Conservation (phyloP, 2,329 filamentous ascomycete species). For the Corniculantispora saksenae region DNA sequence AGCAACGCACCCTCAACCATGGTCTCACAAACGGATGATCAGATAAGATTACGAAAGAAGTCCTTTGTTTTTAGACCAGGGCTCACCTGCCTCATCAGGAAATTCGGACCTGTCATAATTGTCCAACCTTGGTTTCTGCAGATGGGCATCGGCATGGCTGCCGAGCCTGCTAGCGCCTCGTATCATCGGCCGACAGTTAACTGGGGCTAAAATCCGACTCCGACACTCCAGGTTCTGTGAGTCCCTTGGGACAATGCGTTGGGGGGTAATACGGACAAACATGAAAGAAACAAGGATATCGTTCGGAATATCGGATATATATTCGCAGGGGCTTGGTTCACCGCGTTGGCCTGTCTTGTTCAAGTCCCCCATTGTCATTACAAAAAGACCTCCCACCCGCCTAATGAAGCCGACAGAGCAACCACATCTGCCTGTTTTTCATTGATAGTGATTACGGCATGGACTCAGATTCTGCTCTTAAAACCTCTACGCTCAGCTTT, state of each 20-base stretch:
- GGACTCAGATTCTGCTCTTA: neutral
- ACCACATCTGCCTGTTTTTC: no score
- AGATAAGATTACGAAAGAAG: neutral
- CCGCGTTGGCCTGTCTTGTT: no score
- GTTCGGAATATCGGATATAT: neutral
- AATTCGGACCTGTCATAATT: neutral
- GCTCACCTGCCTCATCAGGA: neutral
- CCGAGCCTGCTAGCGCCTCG: neutral
- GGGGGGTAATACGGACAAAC: neutral
- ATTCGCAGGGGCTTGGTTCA: no score
- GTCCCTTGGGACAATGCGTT: neutral
- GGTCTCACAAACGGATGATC: neutral
- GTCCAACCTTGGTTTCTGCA: neutral
- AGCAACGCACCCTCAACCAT: neutral
- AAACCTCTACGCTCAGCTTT: no score
- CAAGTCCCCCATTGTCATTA: no score
- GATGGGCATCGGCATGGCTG: neutral
- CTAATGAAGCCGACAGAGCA: no score
- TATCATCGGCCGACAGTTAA: slow-evolving; percentile 4
- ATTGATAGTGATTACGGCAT: no score
- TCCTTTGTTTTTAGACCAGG: neutral
- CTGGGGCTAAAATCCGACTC: slow-evolving; percentile 11
- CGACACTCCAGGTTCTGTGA: neutral
- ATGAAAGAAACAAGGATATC: neutral
- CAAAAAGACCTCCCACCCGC: no score